Evolutionary conservation across 2,329 filamentous ascomycete genomes (phyloP), one percentile per base, ranked within the genome.

Genomic region (Blumeria hordei): DNA sequence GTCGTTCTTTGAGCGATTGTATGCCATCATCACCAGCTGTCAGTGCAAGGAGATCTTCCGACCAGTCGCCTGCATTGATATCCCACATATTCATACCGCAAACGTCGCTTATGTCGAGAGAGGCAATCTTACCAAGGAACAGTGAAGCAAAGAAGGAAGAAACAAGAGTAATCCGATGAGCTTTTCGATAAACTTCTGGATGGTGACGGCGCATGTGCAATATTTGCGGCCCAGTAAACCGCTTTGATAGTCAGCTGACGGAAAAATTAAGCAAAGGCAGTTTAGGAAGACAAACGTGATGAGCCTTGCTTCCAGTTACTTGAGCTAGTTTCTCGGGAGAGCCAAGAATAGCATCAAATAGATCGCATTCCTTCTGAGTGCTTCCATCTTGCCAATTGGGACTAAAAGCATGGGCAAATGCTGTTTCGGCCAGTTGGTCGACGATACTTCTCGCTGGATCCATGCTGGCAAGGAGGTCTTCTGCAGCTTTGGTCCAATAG

Each of bases 381-480:
- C 88, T 94, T 58, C 88, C 83, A 67, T 98, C 92, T 70, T 96
- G 92, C 92, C 92, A 98, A 67, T 96, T 98, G 7, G 92, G 92
- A 60, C 86, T 88, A 69, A 81, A 88, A 4, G 84, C 81, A 67
- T 93, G 83, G 14, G 88, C 84, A 64, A 96, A 85, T 0, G 83
- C 84, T 32, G 67, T 63, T 56, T 67, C 68, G 21, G 21, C 21
- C 32, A 96, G 71, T 69, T 94, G 88, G 57, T 84, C 79, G 53
- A 84, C 74, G 50, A 96, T 70, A 0, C 74, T 69, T 65, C 76
- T 76, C 18, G 69, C 69, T 2, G 74, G 65, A 60, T 85, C 73
- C 45, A 96, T 70, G 11, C 63, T 70, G 3, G 66, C 69, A 45
- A 96, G 74, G 45, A 83, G 64, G 7, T 68, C 64, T 64, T 85